phyloP scores from a whole-genome alignment of 169 alveolate species.

The Cryptosporidium ubiquitum region DNA sequence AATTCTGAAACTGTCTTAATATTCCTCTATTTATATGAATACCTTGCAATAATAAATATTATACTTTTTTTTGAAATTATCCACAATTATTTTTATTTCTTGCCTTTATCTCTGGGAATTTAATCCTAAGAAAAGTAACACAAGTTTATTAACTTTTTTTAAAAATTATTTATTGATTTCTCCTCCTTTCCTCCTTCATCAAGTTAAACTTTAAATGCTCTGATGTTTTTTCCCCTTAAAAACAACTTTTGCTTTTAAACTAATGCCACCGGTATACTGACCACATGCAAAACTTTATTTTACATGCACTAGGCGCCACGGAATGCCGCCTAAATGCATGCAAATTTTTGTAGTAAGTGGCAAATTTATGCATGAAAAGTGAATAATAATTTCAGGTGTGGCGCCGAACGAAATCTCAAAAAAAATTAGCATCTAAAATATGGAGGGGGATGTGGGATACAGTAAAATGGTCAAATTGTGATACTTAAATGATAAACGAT shows the following conservation, averaged over 20 bases:
- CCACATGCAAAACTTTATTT: slow-evolving; percentile 72
- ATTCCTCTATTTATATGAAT: no score
- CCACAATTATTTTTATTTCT: background rate
- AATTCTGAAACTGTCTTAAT: no score
- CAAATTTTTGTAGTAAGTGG: slow-evolving; percentile 51
- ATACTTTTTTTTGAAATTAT: background rate
- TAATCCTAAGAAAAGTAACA: background rate
- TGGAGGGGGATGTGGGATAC: background rate
- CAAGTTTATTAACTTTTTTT: background rate
- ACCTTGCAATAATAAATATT: background rate
- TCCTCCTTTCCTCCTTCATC: slow-evolving; percentile 7
- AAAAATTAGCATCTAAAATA: slow-evolving; percentile 10
- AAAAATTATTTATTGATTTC: background rate
- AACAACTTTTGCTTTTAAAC: background rate
- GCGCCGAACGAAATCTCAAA: background rate
- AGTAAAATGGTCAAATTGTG: background rate
- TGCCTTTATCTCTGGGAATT: background rate
- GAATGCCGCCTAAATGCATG: slow-evolving; percentile 35
- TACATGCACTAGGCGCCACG: slow-evolving; percentile 37
- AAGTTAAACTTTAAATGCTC: background rate
- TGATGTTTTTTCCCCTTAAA: background rate
- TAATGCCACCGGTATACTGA: slow-evolving; percentile 74
- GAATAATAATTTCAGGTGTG: background rate
- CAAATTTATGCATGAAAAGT: slow-evolving; percentile 24
- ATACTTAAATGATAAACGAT: no score